phyloP scores from a whole-genome alignment of 2,329 filamentous ascomycete genomes.

The Cladophialophora carrionii region DNA sequence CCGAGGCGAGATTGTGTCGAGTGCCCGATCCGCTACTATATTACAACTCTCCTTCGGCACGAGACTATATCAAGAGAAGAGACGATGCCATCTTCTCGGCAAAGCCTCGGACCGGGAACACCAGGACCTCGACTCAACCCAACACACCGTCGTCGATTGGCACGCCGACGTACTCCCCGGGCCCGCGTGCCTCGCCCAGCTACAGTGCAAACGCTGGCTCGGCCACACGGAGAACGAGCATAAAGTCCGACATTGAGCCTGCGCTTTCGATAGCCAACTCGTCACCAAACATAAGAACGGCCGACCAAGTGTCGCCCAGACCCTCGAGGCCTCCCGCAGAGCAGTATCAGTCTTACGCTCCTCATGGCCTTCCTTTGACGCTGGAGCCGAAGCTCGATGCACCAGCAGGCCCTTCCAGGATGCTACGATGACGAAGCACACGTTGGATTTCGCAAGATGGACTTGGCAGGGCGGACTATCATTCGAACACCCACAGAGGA shows the following conservation, averaged over 20 bases:
- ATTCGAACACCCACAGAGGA: not conserved
- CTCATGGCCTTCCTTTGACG: not conserved
- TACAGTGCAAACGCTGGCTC: constrained; percentile 10
- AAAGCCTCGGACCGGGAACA: constrained; percentile 1
- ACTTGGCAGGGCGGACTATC: not conserved
- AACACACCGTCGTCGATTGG: constrained; percentile 5
- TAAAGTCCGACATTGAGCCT: constrained; percentile 1
- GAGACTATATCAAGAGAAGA: constrained; percentile 25
- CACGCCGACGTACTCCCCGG: constrained; percentile 14
- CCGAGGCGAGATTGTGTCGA: constrained; percentile 15
- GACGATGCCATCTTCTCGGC: constrained; percentile 25
- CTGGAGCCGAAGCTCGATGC: constrained; percentile 15
- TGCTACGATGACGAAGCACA: constrained; percentile 18
- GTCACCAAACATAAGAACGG: constrained; percentile 1
- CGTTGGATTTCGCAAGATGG: not conserved
- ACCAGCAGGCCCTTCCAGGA: constrained; percentile 14
- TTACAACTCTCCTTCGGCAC: constrained; percentile 34
- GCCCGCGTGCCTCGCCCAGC: constrained; percentile 15
- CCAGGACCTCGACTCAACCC: constrained; percentile 4
- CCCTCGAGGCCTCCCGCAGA: constrained; percentile 1
- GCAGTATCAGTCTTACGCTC: not conserved
- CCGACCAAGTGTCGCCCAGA: not conserved
- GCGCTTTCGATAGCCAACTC: not conserved
- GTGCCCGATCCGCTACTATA: constrained; percentile 35
- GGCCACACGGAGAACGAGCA: not conserved